Conservation (phyloP, 2,329 filamentous ascomycete genomes). For the Pestalotiopsis sp. region DNA sequence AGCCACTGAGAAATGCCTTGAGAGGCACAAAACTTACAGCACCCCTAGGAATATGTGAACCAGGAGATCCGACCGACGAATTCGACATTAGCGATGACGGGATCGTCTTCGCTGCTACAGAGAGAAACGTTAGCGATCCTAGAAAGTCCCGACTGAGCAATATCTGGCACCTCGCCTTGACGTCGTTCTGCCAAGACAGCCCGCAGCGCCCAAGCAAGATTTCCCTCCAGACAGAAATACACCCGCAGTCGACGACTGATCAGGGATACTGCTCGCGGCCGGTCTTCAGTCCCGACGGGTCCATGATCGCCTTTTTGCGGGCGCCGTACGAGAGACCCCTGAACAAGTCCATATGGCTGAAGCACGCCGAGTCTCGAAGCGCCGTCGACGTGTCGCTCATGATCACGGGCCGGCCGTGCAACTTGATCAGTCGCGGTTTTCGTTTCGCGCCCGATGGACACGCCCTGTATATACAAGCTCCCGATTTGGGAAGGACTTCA, state of each 20-base stretch:
- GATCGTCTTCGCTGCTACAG: constrained; percentile 34
- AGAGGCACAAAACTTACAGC: constrained; percentile 33
- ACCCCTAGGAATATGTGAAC: constrained; percentile 29
- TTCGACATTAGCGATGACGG: constrained; percentile 38
- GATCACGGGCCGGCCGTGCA: constrained; percentile 28
- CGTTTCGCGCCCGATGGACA: constrained; percentile 36
- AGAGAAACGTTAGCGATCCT: constrained; percentile 20
- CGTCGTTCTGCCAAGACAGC: constrained; percentile 30
- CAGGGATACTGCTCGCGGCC: constrained; percentile 26
- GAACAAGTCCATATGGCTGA: constrained; percentile 33
- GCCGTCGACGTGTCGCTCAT: constrained; percentile 32
- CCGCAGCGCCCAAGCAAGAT: constrained; percentile 27
- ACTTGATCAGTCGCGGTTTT: constrained; percentile 33
- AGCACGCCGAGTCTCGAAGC: constrained; percentile 28
- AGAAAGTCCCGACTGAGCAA: constrained; percentile 18
- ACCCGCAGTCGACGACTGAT: not conserved
- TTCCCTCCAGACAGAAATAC: constrained; percentile 15
- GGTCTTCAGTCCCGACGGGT: constrained; percentile 39
- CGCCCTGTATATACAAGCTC: constrained; percentile 35
- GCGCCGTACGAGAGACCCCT: constrained; percentile 23
- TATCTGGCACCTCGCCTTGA: constrained; percentile 36
- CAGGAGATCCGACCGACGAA: constrained; percentile 20
- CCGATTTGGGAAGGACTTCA: constrained; percentile 34
- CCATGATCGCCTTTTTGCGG: constrained; percentile 37
- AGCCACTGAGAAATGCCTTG: constrained; percentile 36